Evolutionary conservation across 2,329 filamentous ascomycete species (phyloP).

Genomic region (Neonectria coccinea): DNA sequence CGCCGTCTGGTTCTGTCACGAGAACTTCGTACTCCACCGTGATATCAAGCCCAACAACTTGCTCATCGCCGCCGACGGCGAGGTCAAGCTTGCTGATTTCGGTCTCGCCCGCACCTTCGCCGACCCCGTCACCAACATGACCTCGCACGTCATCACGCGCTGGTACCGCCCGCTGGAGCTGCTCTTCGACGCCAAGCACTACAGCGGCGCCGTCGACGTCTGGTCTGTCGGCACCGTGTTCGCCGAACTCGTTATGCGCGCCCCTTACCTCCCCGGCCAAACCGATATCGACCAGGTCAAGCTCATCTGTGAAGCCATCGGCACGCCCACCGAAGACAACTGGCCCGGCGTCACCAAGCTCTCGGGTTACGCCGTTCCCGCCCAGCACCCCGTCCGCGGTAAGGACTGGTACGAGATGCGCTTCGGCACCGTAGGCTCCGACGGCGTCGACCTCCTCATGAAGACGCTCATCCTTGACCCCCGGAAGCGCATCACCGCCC

Average conservation of each 20-base stretch:
- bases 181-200: conserved; percentile 89
- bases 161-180: conserved; percentile 97
- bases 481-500: conserved; percentile 82
- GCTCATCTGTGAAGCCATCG: conserved; percentile 85
- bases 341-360: conserved; percentile 92
- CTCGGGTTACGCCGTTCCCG: conserved; percentile 81
- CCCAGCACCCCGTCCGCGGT: conserved; percentile 71
- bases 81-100: conserved; percentile 97
- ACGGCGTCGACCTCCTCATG: conserved; percentile 90
- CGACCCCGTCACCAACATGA: conserved; percentile 89
- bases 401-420: conserved; percentile 78
- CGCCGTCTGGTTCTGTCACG: conserved; percentile 96
- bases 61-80: conserved; percentile 90
- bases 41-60: conserved; percentile 99
- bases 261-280: conserved; percentile 85
- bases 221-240: conserved; percentile 96
- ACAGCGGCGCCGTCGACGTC: conserved; percentile 90
- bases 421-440: conserved; percentile 83
- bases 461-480: conserved; percentile 88
- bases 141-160: conserved; percentile 91
- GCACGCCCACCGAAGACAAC: conserved; percentile 91
- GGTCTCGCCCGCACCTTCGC: conserved; percentile 91
- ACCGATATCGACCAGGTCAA: conserved; percentile 88
- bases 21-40: conserved; percentile 91
- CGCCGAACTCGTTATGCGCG: conserved; percentile 86